Evolutionary conservation across 2,329 filamentous ascomycete genomes (phyloP), one percentile per base, ranked within the genome.

Genomic region (Dactylellina cionopaga): DNA sequence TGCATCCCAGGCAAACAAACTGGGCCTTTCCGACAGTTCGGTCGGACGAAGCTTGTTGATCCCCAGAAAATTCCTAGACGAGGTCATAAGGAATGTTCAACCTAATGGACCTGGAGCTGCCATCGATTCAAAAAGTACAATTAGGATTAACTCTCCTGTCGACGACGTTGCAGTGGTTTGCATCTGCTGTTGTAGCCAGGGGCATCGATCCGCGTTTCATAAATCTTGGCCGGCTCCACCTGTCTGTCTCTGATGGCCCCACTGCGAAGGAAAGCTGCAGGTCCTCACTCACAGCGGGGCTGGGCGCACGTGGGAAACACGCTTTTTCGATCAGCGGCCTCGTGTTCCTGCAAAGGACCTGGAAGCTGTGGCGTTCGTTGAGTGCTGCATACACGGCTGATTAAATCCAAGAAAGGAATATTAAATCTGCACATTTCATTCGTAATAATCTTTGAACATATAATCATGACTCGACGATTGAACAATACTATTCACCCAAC

Each of bases 261-360:
- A 47, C 55, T 22, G 19, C 44, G 31, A 69, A 44, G 54, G 63
- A 52, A 37, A 49, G 31, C 65, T 71, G 56, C 65, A 60, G 58
- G 52, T 68, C 52, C 63, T 68, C 54, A 59, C 54, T 35, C 46
- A n/a, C 54, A 27, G 24, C 39, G 51, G 31, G 62, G 41, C 51
- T 64, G 51, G 66, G 58, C 66, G 66, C 66, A 71, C 66, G 66
- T 71, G 66, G 66, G 41, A 71, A 64, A 64, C 66, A 71, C 51
- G 66, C 66, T 71, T 71, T n/a, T 63, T 71, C 58, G 58, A 64
- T 71, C 66, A 71, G 59, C 65, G 54, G 35, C 58, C 55, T 49
- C 41, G 55, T 69, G 65, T 62, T 52, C 19, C 24, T 71, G 65
- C 56, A 69, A 35, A 35, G 44, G n/a, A 27, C 7, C 39, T 51